Evolutionary conservation across 75 land plant genomes (phyloP).

Genomic region (Pseudotsuga menziesii): DNA sequence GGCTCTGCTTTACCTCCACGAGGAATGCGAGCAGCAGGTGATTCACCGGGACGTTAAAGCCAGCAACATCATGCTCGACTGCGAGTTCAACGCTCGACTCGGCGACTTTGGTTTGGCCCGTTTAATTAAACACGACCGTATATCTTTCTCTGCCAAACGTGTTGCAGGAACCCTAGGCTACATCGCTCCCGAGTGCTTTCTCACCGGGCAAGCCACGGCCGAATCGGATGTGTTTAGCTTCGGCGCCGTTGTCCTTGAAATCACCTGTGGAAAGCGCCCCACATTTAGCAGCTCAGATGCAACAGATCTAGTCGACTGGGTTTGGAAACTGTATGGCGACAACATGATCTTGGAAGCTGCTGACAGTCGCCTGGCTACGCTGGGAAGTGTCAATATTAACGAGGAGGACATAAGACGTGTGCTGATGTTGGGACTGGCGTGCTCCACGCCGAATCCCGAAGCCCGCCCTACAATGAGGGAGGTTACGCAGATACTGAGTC

Average conservation of each 20-base stretch:
- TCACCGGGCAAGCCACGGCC: slow-evolving; percentile 20
- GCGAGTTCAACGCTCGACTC: slow-evolving; percentile 36
- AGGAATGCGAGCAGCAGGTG: slow-evolving; percentile 34
- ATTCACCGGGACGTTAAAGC: slow-evolving; percentile 59
- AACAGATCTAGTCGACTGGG: slow-evolving; percentile 52
- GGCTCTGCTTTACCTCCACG: slow-evolving; percentile 49
- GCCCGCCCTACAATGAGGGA: slow-evolving; percentile 52
- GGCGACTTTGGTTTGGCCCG: slow-evolving; percentile 63
- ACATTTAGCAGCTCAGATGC: slow-evolving; percentile 18
- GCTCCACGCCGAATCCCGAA: slow-evolving; percentile 47
- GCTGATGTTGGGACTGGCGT: slow-evolving; percentile 49
- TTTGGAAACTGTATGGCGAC: slow-evolving; percentile 30
- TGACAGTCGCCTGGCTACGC: slow-evolving; percentile 26
- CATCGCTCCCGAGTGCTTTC: slow-evolving; percentile 45
- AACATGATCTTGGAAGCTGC: slow-evolving; percentile 36
- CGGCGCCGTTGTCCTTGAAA: slow-evolving; percentile 53
- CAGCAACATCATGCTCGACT: slow-evolving; percentile 57
- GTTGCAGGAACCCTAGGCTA: slow-evolving; percentile 33
- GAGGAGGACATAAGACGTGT: slow-evolving; percentile 37
- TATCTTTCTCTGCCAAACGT: slow-evolving; percentile 14
- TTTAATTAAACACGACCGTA: slow-evolving; percentile 6
- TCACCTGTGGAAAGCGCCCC: slow-evolving; percentile 50
- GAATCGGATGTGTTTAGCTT: slow-evolving; percentile 60
- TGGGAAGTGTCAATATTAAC: not conserved
- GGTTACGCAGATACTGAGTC: slow-evolving; percentile 23